Evolutionary conservation across 306 rosid species (phyloP).

Genomic region (Prunus mume): DNA sequence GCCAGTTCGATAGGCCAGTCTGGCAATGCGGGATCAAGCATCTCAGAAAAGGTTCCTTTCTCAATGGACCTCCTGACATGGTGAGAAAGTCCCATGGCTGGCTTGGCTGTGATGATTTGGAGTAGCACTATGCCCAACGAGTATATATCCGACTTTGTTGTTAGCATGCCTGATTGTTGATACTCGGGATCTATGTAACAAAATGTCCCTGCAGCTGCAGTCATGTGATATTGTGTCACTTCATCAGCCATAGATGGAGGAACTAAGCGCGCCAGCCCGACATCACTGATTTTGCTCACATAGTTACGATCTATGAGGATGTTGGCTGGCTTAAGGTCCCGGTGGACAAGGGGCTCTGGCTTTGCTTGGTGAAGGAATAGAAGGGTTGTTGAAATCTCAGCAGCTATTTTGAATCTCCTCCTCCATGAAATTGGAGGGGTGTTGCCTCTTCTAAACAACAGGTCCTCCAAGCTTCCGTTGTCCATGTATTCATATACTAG

Average conservation of each 20-base stretch:
- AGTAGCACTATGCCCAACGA: conserved; percentile 80
- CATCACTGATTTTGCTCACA: conserved; percentile 87
- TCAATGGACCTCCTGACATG: conserved; percentile 72
- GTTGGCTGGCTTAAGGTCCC: conserved; percentile 95
- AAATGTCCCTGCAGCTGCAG: conserved; percentile 96
- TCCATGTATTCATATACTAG: conserved; percentile 88
- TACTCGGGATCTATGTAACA: conserved; percentile 99
- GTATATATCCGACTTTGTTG: conserved; percentile 80
- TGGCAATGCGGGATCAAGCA: conserved; percentile 63
- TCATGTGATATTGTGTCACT: conserved; percentile 83
- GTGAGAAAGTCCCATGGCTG: conserved; percentile 88
- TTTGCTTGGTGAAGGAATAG: conserved; percentile 93
- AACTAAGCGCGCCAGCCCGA: conserved; percentile 84
- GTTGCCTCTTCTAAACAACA: conserved; percentile 58
- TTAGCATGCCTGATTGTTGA: conserved; percentile 79
- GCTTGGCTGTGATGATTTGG: conserved; percentile 85
- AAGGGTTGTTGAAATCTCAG: conserved; percentile 83
- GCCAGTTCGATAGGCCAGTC: conserved; percentile 92
- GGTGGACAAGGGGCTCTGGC: conserved; percentile 94
- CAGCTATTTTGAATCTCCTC: conserved; percentile 68
- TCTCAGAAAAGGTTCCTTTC: conserved; percentile 46
- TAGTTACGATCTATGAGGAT: conserved; percentile 74
- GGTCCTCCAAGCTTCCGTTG: conserved; percentile 90
- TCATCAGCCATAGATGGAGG: conserved; percentile 70
- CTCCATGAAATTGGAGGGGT: conserved; percentile 71